A percentile compares a stretch with the other conserved stretches of the same genome.
Conservation (phyloP, 176 grass and related monocot species). For the Pharus latifolius region DNA sequence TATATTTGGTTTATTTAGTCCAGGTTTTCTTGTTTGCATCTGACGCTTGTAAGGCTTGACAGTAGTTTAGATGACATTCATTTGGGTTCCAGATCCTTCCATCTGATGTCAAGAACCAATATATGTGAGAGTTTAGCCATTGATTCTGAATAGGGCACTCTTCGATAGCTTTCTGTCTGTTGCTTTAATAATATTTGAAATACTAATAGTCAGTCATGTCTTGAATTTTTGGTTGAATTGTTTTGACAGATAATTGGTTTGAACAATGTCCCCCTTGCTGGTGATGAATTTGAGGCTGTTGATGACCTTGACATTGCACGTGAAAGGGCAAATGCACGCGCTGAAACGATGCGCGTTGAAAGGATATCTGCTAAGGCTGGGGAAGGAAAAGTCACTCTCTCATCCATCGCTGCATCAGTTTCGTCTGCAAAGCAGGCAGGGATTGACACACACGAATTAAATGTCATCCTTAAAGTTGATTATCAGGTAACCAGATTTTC, state of each 20-base stretch:
- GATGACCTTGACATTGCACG: constrained; percentile 55
- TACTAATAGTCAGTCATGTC: not conserved
- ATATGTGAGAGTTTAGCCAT: not conserved
- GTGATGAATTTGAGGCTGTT: constrained; percentile 86
- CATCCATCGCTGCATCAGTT: constrained; percentile 67
- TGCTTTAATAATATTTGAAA: not conserved
- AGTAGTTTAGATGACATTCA: no score
- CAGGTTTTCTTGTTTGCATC: no score
- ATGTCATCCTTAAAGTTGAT: constrained; percentile 96
- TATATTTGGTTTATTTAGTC: no score
- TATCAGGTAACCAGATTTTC: constrained; percentile 53
- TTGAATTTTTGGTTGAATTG: not conserved
- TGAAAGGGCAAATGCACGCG: constrained; percentile 44
- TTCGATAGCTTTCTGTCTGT: not conserved
- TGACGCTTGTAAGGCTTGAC: no score
- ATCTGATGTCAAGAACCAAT: not conserved
- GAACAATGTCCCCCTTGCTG: constrained; percentile 77
- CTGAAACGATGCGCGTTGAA: constrained; percentile 46
- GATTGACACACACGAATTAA: constrained; percentile 81
- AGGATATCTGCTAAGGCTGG: constrained; percentile 78
- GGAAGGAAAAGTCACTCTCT: constrained; percentile 79
- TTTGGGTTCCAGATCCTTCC: not conserved
- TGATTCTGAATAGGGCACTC: not conserved
- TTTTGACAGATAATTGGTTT: constrained; percentile 72
- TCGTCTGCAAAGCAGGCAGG: constrained; percentile 54